Conservation (phyloP, 2,329 filamentous ascomycete genomes). For the Mycosphaerella arachidis region DNA sequence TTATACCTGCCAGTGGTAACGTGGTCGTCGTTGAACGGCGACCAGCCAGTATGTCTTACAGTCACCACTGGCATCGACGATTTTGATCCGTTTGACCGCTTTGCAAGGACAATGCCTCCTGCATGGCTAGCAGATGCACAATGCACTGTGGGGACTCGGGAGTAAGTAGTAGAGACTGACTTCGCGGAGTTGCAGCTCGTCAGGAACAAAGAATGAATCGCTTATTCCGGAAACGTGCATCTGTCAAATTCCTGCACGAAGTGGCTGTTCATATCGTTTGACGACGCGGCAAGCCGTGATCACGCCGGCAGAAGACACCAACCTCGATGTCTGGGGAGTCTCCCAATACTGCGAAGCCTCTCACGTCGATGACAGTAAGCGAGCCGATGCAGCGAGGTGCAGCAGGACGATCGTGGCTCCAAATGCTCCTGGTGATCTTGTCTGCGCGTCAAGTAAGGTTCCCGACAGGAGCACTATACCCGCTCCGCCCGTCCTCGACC, state of each 20-base stretch:
- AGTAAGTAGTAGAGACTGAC: neutral
- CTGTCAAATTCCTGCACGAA: neutral
- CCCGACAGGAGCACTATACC: neutral
- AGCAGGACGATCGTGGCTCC: neutral
- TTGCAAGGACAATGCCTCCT: neutral
- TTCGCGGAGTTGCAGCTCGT: neutral
- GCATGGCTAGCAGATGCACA: neutral
- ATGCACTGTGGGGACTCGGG: neutral
- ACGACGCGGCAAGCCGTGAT: neutral
- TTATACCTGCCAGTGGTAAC: neutral
- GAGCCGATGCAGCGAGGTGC: neutral
- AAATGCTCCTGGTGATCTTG: neutral
- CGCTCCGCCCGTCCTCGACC: neutral
- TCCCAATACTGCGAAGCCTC: neutral
- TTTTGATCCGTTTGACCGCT: neutral
- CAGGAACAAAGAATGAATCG: neutral
- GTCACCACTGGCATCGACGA: neutral
- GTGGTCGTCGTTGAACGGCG: neutral
- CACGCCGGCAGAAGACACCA: too few relatives aligned
- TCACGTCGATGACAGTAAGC: too few relatives aligned
- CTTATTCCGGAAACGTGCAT: too few relatives aligned
- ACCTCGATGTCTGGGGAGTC: neutral
- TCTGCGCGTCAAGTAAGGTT: neutral
- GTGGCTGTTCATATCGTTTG: neutral
- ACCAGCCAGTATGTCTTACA: neutral